Conservation (phyloP, 345 rosid genomes). For the Syzygium oleosum region DNA sequence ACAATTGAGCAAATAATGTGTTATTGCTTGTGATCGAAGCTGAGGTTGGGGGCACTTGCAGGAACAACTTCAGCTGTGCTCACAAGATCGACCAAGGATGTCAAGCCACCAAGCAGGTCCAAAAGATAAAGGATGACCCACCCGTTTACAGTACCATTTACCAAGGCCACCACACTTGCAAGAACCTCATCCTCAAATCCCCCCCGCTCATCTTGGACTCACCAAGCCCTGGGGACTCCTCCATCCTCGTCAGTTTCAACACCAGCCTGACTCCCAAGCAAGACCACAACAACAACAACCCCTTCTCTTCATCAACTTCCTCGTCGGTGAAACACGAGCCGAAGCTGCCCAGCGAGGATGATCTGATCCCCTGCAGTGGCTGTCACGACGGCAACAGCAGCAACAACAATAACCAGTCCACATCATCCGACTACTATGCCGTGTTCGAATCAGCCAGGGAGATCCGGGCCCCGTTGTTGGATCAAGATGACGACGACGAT, state of each 20-base stretch:
- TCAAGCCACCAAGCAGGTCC: slow-evolving; percentile 46
- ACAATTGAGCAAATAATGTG: neutral
- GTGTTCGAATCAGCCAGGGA: neutral
- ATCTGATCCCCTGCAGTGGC: neutral
- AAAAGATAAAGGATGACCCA: slow-evolving; percentile 22
- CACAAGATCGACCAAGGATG: slow-evolving; percentile 38
- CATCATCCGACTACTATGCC: neutral
- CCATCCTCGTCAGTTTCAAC: slow-evolving; percentile 18
- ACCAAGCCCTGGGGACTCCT: neutral
- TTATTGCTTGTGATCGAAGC: neutral
- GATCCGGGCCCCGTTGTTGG: neutral
- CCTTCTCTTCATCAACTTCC: neutral
- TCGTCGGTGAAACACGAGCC: neutral
- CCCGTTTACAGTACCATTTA: slow-evolving; percentile 34
- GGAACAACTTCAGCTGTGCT: slow-evolving; percentile 41
- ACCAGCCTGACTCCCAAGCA: neutral
- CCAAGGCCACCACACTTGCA: slow-evolving; percentile 36
- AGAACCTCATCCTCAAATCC: neutral
- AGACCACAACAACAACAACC: neutral
- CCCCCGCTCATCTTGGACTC: slow-evolving; percentile 5
- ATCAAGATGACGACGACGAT: neutral
- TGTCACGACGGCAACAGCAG: neutral
- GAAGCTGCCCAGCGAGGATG: neutral
- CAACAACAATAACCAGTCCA: neutral
- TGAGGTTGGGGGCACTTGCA: neutral